Base-by-base conservation (phyloP, 2,329 filamentous ascomycete species). In the Stagonosporopsis cucurbitacearum region DNA sequence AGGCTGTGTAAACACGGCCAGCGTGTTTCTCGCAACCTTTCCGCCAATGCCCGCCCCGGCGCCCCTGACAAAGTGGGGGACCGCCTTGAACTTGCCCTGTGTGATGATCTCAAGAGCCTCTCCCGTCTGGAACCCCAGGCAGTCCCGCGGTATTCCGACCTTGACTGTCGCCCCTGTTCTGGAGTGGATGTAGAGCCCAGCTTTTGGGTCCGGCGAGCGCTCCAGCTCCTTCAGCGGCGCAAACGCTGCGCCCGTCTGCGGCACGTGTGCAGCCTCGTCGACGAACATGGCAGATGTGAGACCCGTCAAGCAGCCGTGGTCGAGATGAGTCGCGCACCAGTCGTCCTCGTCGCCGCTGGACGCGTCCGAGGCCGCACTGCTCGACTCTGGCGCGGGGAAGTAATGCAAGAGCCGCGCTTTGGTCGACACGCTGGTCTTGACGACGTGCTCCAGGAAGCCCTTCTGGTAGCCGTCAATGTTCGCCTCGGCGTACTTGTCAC, bases 1-100 rank as follows among this genome's bases (percentile, higher is more conserved):
- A 22, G 95, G 95, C 82, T 99, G 95, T 55, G 94, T 99, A 71
- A 98, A 99, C 9, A 98, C 92, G 0, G 95, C 95, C 64, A 99
- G 78, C 9, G 95, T 99, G 78, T 98, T 98, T 58, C 80, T 70
- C 12, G 80, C 80, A 28, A 81, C 77, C 48, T 73, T 75, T 5
- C 76, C 73, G 56, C 75, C 69, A 75, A 67, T 78, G 40, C 81
- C 83, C 1, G 84, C 80, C 62, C 84, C 82, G 4, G 89, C 87
- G 0, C 93, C 94, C 63, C 89, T 84, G 8, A 99, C 95, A 75
- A 96, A 98, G 80, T 99, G 95, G 63, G 95, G 94, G 58, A 98
- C 95, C 1, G 95, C 95, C 77, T 89, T 91, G 81, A 99, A 96
- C 69, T 86, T 87, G 9, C 95, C 95, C n/a, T 84, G 81, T 0